These are phyloP conservation scores for Cenchrus americanus DNA, from an alignment of 176 grass and related monocot genomes.

Conservation along the genomic window DNA sequence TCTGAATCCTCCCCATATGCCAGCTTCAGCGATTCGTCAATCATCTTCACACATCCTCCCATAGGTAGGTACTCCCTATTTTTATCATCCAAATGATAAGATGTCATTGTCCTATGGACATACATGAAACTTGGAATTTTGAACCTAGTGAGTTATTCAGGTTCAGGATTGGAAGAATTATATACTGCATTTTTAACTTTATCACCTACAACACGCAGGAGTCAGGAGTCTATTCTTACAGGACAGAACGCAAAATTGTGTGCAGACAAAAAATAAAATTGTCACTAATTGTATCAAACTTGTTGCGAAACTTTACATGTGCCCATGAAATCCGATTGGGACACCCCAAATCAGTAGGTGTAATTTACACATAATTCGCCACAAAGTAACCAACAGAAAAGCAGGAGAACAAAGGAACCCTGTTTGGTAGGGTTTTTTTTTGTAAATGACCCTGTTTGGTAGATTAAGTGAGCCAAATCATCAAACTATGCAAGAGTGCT, in stretches of 20 bases:
- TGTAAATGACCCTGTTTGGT: background rate
- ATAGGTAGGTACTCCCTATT: conserved; percentile 95
- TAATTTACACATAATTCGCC: background rate
- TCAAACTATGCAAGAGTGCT: background rate
- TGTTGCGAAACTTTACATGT: background rate
- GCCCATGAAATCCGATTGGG: background rate
- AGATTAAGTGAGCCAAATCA: background rate
- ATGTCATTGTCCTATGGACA: no score
- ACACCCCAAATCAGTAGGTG: no score
- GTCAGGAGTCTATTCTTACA: background rate
- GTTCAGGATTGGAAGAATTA: background rate
- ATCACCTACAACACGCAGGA: no score
- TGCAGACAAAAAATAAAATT: background rate
- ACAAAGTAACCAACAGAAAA: background rate
- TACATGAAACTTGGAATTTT: no score
- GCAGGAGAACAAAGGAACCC: background rate
- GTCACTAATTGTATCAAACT: background rate
- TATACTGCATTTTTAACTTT: no score
- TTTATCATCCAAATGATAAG: conserved; percentile 5
- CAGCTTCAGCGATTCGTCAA: conserved; percentile 81
- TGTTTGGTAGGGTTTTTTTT: no score
- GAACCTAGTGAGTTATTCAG: background rate
- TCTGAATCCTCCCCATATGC: conserved; percentile 88
- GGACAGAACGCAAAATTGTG: background rate
- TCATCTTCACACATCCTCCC: conserved; percentile 82